A percentile compares a stretch with the other conserved stretches of the same genome.
Evolutionary conservation across 1,284 basidiomycete species (phyloP).

Genomic region (Hypsizygus ulmarius): DNA sequence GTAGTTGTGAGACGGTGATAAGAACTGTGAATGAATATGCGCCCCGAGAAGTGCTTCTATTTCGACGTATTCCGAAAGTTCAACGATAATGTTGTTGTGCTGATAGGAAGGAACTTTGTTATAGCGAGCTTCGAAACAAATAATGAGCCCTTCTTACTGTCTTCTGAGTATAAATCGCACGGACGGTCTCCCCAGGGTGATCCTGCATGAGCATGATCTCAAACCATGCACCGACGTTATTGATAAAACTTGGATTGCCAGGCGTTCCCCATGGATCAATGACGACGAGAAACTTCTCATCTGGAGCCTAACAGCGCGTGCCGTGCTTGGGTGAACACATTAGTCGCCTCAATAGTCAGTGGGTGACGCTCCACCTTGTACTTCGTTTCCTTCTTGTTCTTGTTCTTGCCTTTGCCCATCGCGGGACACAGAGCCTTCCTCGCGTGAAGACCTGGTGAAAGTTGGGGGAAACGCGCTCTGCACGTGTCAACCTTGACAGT

Average conservation of each 20-base stretch:
- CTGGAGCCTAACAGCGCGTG: conserved; percentile 8
- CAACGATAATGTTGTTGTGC: conserved; percentile 35
- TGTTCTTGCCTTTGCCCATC: too few relatives aligned
- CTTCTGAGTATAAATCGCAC: conserved; percentile 29
- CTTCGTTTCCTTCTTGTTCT: too few relatives aligned
- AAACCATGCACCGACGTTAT: conserved; percentile 37
- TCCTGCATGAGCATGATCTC: conserved; percentile 32
- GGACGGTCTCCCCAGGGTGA: conserved; percentile 25
- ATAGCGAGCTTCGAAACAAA: background rate
- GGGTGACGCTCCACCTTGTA: too few relatives aligned
- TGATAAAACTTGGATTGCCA: conserved; percentile 18
- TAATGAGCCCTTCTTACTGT: conserved; percentile 22
- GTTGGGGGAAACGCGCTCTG: too few relatives aligned
- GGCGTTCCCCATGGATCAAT: conserved; percentile 29
- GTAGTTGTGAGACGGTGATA: conserved; percentile 18
- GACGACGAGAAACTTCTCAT: conserved; percentile 27
- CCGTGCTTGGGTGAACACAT: background rate
- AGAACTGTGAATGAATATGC: conserved; percentile 28
- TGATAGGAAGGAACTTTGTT: conserved; percentile 11
- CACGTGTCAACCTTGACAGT: too few relatives aligned
- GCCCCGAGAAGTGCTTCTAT: conserved; percentile 30
- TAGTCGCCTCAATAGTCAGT: too few relatives aligned
- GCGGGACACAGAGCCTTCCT: too few relatives aligned
- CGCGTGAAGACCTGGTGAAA: too few relatives aligned
- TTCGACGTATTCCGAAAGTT: conserved; percentile 32